phyloP scores from a whole-genome alignment of 805 yeast genomes.

The Metahyphopichia silvanorum region DNA sequence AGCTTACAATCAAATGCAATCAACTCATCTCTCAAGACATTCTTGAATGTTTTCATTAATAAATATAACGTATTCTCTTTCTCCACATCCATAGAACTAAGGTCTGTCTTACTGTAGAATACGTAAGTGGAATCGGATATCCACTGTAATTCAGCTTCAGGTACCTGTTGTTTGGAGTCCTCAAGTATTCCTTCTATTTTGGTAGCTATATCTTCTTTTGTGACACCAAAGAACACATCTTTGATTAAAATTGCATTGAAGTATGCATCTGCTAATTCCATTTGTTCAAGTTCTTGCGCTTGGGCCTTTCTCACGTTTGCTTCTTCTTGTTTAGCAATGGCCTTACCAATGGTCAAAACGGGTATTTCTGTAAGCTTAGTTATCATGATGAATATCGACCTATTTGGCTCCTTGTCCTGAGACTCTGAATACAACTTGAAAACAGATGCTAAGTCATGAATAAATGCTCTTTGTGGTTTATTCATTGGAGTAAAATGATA shows the following conservation, averaged over 20 bases:
- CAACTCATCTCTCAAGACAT: slow-evolving; percentile 32
- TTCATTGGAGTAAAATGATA: slow-evolving; percentile 75
- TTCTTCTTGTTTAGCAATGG: slow-evolving; percentile 24
- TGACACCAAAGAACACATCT: slow-evolving; percentile 53
- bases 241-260: slow-evolving; percentile 55
- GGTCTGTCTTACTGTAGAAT: slow-evolving; percentile 32
- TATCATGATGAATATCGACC: slow-evolving; percentile 63
- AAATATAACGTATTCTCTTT: slow-evolving; percentile 42
- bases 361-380: slow-evolving; percentile 40
- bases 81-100: slow-evolving; percentile 28
- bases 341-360: slow-evolving; percentile 42
- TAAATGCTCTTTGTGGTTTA: slow-evolving; percentile 61
- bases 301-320: slow-evolving; percentile 14
- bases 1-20: slow-evolving; percentile 50
- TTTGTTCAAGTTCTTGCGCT: slow-evolving; percentile 17
- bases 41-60: slow-evolving; percentile 34
- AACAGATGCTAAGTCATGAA: slow-evolving; percentile 63
- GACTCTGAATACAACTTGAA: slow-evolving; percentile 64
- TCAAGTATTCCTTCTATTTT: slow-evolving; percentile 21
- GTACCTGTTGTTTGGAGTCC: slow-evolving; percentile 14
- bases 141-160: slow-evolving; percentile 35
- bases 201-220: slow-evolving; percentile 41
- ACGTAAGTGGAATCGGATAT: slow-evolving; percentile 40
- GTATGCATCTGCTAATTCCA: slow-evolving; percentile 23
- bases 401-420: slow-evolving; percentile 77